Evolutionary conservation across 1,284 basidiomycete genomes (phyloP), one percentile per base, ranked within the genome.

Genomic region (Melampsora larici-populina): DNA sequence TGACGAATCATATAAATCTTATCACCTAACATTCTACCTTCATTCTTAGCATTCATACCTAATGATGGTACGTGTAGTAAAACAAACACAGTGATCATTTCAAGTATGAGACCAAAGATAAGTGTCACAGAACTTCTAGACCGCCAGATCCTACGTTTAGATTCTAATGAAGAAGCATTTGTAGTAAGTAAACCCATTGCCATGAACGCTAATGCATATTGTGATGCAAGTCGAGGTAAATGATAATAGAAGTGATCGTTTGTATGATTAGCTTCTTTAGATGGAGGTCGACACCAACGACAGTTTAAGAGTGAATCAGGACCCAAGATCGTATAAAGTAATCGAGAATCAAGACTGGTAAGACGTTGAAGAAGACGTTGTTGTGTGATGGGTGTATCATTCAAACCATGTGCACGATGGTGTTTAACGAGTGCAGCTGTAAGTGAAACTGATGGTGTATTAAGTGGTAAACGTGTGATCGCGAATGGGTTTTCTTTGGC

Each of bases 261-360:
- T 3, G 46, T 49, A 49, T 62, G 58, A 51, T 40, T 13, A 3
- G 43, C 5, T 26, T 51, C 29, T 76, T 76, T 21, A n/a, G 64
- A 67, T 1, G 73, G 73, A 4, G 75, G 55, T 1, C 55, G 33
- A 65, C 75, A 77, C 75, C 75, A 77, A 31, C 24, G 66, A 33
- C 75, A 77, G 31, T 69, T 9, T 1, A 77, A 33, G 29, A 77
- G 67, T 6, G 75, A 29, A 11, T 63, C 66, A 9, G 75, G 67
- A 1, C 75, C 75, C 24, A 77, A 5, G 26, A 66, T 64, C 13
- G 75, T 36, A 43, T 49, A 77, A 0, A 77, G 31, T 21, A 77
- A 36, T 1, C 75, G 51, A 8, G 66, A 51, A 64, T 77, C 75
- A 8, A 77, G 46, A n/a, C 51, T 77, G 36, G 66, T 77, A 17